Evolutionary conservation across 768 basidiomycete genomes (phyloP).

Genomic region (Bullera alba): DNA sequence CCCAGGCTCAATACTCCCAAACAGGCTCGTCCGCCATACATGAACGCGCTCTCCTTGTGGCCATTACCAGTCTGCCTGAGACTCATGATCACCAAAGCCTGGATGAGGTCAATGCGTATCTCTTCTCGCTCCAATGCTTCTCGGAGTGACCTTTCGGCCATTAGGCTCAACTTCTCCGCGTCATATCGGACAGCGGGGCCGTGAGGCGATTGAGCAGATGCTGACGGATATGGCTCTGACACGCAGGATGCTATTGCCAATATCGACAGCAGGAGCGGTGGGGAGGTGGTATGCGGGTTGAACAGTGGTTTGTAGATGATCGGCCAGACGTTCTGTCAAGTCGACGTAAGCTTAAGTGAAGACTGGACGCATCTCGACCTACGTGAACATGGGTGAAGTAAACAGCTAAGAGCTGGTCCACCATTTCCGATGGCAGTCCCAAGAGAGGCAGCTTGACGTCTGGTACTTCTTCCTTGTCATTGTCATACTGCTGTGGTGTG

Average conservation of each 20-base stretch:
- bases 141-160: conserved; percentile 17
- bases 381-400: conserved; percentile 40
- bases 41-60: conserved; percentile 26
- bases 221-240: conserved; percentile 2
- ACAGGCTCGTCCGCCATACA: conserved; percentile 25
- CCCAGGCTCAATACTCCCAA: conserved; percentile 30
- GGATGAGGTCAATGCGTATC: conserved; percentile 20
- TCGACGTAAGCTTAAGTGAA: not conserved
- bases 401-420: conserved; percentile 25
- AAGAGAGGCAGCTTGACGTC: not conserved
- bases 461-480: not conserved
- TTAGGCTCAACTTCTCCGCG: conserved; percentile 13
- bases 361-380: not conserved
- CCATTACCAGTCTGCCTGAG: conserved; percentile 35
- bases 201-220: not conserved
- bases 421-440: conserved; percentile 6
- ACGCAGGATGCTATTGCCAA: conserved; percentile 30
- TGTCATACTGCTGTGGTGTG: not conserved
- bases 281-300: conserved; percentile 17
- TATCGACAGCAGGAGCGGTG: conserved; percentile 27
- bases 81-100: conserved; percentile 28
- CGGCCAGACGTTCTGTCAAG: conserved; percentile 36
- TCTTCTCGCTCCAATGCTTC: conserved; percentile 4
- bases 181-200: conserved; percentile 9
- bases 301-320: conserved; percentile 37